Base-by-base conservation (phyloP, 2,329 filamentous ascomycete species). In the Aureobasidium sp. region DNA sequence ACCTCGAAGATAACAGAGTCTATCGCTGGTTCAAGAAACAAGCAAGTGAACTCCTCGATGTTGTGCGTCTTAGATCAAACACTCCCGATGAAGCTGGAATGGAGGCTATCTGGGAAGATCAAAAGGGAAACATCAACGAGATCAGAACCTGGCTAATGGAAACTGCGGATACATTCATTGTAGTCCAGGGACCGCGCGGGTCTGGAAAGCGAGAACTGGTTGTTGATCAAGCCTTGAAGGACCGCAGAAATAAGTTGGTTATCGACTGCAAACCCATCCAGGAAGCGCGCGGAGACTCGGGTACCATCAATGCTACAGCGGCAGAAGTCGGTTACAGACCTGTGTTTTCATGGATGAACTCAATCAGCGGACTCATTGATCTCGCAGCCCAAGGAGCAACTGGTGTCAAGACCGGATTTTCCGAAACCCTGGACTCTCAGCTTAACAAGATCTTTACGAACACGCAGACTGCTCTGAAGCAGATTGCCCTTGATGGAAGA, bases 271-370 rank as follows among this genome's bases (percentile, higher is more conserved):
- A 96, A 72, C 88, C 89, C 1, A 90, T 97, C 11, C 88, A 93
- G 63, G 93, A 97, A 73, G 91, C 93, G 1, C 85, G 89, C 60
- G 92, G 94, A 5, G 94, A 99, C 70, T 86, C 87, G 8, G 85
- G 86, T 3, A 96, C 90, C 0, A 96, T 99, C 68, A 85, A 85
- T 63, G 86, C 88, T 44, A 86, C 94, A 6, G 94, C 93, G 0
- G 77, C 80, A 1, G 85, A 92, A 65, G 92, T 97, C 53, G 93
- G 94, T 9, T 97, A 97, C 71, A 82, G 89, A 9, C 94, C 94
- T 0, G 86, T 99, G 0, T 99, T 99, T 73, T 95, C 90, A 0
- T 97, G 92, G 90, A 89, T 95, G 76, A 97, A 97, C 74, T 96
- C 86, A 69, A 85, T 97, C 66, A 96, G 90, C 75, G 96, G 91